Evolutionary conservation across 2,329 filamentous ascomycete species (phyloP).

Genomic region (Chaetomium globosum): DNA sequence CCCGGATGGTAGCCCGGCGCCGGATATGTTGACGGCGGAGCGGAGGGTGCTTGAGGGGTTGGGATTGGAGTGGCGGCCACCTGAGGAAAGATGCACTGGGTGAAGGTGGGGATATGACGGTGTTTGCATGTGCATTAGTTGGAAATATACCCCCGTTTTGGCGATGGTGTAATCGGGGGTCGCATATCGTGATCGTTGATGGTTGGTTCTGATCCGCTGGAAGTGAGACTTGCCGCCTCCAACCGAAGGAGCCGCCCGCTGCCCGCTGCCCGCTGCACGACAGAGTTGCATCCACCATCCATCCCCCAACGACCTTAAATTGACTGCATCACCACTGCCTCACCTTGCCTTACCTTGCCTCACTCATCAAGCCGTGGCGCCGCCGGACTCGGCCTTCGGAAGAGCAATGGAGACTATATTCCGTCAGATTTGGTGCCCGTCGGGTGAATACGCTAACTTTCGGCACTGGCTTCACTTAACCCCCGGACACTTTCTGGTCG

Average conservation of each 20-base stretch:
- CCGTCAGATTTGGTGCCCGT: neutral
- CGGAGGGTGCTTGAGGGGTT: slow-evolving; percentile 77
- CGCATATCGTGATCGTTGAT: slow-evolving; percentile 15
- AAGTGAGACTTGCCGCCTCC: neutral
- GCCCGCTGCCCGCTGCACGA: no score
- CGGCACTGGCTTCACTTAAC: neutral
- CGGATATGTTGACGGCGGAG: slow-evolving; percentile 73
- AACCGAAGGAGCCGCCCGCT: slow-evolving; percentile 19
- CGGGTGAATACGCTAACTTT: neutral
- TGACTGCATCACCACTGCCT: neutral
- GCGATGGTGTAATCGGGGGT: slow-evolving; percentile 27
- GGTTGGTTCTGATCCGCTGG: slow-evolving; percentile 11
- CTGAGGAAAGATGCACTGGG: slow-evolving; percentile 69
- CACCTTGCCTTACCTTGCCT: neutral
- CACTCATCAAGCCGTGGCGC: neutral
- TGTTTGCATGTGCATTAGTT: neutral
- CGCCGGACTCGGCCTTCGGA: neutral
- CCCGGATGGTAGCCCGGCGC: slow-evolving; percentile 51
- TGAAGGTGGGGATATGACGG: slow-evolving; percentile 39
- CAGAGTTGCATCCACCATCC: slow-evolving; percentile 3
- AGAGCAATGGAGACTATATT: slow-evolving; percentile 1
- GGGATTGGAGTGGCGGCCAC: slow-evolving; percentile 66
- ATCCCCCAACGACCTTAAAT: neutral
- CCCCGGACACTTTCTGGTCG: slow-evolving; percentile 28
- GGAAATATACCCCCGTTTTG: slow-evolving; percentile 5